A percentile compares a stretch with the other conserved stretches of the same genome.
phyloP scores from a whole-genome alignment of 139 green algal genomes.

The Chara braunii region DNA sequence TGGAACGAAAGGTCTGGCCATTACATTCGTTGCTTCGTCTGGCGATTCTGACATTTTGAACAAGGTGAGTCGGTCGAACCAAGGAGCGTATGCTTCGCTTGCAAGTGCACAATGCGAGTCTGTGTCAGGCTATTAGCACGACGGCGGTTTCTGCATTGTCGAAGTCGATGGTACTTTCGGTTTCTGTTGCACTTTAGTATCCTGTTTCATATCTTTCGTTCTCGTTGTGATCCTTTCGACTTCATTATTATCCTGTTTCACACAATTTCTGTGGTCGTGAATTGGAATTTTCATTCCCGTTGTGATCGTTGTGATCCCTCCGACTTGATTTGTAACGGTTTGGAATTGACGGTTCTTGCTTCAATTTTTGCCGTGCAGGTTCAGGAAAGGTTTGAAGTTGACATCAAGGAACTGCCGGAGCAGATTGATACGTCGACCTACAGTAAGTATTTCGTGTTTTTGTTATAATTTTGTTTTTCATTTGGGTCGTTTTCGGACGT shows the following conservation, averaged over 20 bases:
- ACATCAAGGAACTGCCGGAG: conserved; percentile 93
- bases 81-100: too few relatives aligned
- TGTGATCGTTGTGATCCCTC: too few relatives aligned
- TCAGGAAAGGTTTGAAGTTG: conserved; percentile 96
- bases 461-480: background rate
- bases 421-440: conserved; percentile 83
- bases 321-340: too few relatives aligned
- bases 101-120: too few relatives aligned
- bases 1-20: conserved; percentile 97
- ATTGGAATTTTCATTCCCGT: too few relatives aligned
- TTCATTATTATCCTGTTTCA: too few relatives aligned
- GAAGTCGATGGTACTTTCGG: too few relatives aligned
- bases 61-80: conserved; percentile 42
- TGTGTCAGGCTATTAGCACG: background rate
- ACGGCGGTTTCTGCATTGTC: background rate
- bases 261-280: too few relatives aligned
- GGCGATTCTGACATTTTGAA: conserved; percentile 78
- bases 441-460: conserved; percentile 50
- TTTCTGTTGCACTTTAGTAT: too few relatives aligned
- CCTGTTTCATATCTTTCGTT: too few relatives aligned
- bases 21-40: conserved; percentile 91
- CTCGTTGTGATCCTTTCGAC: too few relatives aligned
- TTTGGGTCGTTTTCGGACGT: too few relatives aligned
- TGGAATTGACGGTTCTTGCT: background rate
- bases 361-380: conserved; percentile 40